Base-by-base conservation (phyloP, 2,329 filamentous ascomycete genomes). In the Alternaria postmessia region DNA sequence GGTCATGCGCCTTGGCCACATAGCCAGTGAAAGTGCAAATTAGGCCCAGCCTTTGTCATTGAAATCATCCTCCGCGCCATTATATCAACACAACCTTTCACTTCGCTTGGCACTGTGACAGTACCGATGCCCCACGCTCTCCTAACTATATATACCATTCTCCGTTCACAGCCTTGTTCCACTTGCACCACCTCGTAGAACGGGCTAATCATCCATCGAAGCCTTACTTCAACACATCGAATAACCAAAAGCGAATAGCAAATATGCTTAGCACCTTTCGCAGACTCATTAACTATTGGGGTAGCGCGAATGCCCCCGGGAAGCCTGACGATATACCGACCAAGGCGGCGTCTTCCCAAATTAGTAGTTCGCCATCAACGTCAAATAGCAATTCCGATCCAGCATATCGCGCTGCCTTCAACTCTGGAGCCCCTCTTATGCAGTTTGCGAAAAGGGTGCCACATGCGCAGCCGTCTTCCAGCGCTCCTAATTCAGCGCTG, bases 371-470 rank as follows among this genome's bases (percentile, higher is more conserved):
- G 30, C 14, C 30, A 1, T 18, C 14, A 24, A 18, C 20, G 11
- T 7, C 16, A 3, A 16, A 26, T 18, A n/a, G 20, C 7, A 14
- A 16, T 24, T 38, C 32, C 3, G 20, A 5, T 6, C 32, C 38
- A 43, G 51, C 26, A 20, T 43, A 43, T n/a, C 51, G 38, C 9
- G 38, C 38, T 4, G 51, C 51, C n/a, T 53, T 41, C 26, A 43
- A 24, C 28, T 30, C 30, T 7, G 51, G 11, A 9, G 18, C 30
- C 5, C 51, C 24, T 24, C 38, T 38, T 12, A 11, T 6, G 28
- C 18, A 14, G 1, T 53, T 43, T n/a, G 38, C 18, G 6, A 53
- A 18, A 3, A 14, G 20, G 16, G 38, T 9, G 11, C 8, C n/a
- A 28, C 30, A 9, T 7, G 32, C 12, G 22, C 18, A n/a, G 28